phyloP scores from a whole-genome alignment of 768 basidiomycete species.

The Termitomyces sp. region DNA sequence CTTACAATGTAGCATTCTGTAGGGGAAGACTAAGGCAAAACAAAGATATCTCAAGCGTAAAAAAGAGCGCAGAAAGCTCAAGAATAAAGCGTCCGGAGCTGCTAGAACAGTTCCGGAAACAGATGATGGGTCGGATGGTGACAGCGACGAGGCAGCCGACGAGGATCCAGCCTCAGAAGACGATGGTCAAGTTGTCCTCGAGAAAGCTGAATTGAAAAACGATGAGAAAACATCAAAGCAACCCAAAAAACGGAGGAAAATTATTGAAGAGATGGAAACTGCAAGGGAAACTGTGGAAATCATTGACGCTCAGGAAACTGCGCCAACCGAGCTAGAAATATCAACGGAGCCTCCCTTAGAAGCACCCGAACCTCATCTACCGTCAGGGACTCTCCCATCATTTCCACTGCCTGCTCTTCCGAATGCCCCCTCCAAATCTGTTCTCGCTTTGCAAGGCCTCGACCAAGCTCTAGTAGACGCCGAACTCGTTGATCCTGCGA shows the following conservation, averaged over 20 bases:
- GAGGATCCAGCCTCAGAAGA: slow-evolving; percentile 18
- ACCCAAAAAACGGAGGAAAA: slow-evolving; percentile 43
- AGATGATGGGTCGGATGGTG: slow-evolving; percentile 18
- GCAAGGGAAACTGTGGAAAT: slow-evolving; percentile 20
- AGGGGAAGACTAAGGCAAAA: slow-evolving; percentile 71
- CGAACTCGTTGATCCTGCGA: slow-evolving; percentile 58
- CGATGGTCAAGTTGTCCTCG: slow-evolving; percentile 5
- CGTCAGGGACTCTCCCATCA: slow-evolving; percentile 44
- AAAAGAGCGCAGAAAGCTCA: slow-evolving; percentile 56
- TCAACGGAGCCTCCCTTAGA: slow-evolving; percentile 8
- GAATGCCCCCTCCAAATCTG: slow-evolving; percentile 62
- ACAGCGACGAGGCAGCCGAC: slow-evolving; percentile 18
- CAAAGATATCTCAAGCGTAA: slow-evolving; percentile 71
- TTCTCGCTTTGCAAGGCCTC: slow-evolving; percentile 75
- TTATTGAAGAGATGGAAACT: slow-evolving; percentile 21
- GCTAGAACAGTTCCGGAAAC: slow-evolving; percentile 3
- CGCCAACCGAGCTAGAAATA: slow-evolving; percentile 9
- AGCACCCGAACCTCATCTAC: slow-evolving; percentile 20
- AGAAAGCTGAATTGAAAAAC: slow-evolving; percentile 17
- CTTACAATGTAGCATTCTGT: slow-evolving; percentile 17
- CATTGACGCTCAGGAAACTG: slow-evolving; percentile 13
- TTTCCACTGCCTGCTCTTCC: slow-evolving; percentile 71
- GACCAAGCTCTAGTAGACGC: slow-evolving; percentile 71
- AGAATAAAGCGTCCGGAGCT: slow-evolving; percentile 15
- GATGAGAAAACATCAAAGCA: slow-evolving; percentile 19